phyloP scores from a whole-genome alignment of 176 grass and related monocot genomes.

The Cenchrus americanus region DNA sequence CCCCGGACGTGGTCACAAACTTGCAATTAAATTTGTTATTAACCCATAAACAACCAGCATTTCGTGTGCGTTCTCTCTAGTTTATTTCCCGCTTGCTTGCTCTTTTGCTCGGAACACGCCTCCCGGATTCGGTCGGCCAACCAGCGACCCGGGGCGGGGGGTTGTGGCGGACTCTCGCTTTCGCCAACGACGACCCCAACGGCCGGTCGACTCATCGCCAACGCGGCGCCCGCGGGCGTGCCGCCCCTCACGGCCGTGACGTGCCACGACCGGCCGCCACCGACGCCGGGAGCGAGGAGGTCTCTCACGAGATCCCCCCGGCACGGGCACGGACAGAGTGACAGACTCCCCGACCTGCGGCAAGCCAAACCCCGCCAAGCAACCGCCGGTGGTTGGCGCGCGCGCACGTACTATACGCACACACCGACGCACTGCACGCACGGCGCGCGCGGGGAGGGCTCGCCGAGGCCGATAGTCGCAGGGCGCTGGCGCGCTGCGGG shows the following conservation, averaged over 20 bases:
- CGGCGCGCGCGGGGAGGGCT: too few species aligned
- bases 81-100: background rate
- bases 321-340: too few species aligned
- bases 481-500: background rate
- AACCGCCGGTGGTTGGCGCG: slow-evolving; percentile 23
- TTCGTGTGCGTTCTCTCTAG: background rate
- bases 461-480: background rate
- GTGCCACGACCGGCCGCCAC: slow-evolving; percentile 16
- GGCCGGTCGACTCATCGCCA: slow-evolving; percentile 37
- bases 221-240: background rate
- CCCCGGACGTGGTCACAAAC: background rate
- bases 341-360: too few species aligned
- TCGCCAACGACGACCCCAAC: slow-evolving; percentile 10
- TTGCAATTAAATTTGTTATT: background rate
- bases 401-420: background rate
- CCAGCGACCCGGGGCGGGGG: background rate
- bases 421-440: background rate
- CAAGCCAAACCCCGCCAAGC: slow-evolving; percentile 10
- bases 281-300: background rate
- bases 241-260: background rate
- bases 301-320: background rate
- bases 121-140: background rate
- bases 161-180: slow-evolving; percentile 16
- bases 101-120: background rate
- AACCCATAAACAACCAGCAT: background rate